phyloP scores from a whole-genome alignment of 345 rosid species.

The Rhizophora mangle region DNA sequence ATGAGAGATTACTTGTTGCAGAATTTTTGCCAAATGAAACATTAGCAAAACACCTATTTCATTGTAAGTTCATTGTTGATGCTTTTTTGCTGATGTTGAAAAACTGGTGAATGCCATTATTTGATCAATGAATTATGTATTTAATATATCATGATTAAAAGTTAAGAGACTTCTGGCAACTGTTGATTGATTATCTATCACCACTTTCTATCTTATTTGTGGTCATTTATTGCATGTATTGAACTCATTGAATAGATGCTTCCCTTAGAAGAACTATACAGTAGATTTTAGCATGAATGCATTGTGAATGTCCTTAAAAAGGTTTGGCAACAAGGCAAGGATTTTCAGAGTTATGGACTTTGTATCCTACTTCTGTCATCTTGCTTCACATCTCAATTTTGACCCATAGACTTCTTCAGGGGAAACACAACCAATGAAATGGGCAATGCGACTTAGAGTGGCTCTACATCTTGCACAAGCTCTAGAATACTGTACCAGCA shows the following conservation, averaged over 20 bases:
- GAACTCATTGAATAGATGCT: not conserved
- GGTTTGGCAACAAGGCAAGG: not conserved
- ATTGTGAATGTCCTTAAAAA: not conserved
- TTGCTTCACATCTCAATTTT: constrained; percentile 6
- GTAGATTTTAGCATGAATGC: not conserved
- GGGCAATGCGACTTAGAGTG: constrained; percentile 96
- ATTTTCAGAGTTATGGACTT: not conserved
- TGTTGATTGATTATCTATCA: too few relatives aligned
- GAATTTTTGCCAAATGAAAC: constrained; percentile 51
- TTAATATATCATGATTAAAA: too few relatives aligned
- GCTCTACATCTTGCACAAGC: constrained; percentile 92
- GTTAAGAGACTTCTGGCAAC: too few relatives aligned
- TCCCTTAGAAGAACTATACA: not conserved
- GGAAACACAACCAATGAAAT: constrained; percentile 94
- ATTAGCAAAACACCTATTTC: constrained; percentile 47
- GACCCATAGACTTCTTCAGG: constrained; percentile 37
- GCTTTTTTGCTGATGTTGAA: not conserved
- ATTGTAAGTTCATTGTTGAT: constrained; percentile 32
- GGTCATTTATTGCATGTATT: not conserved
- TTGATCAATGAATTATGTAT: not conserved
- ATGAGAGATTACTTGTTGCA: constrained; percentile 44
- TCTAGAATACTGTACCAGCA: constrained; percentile 83
- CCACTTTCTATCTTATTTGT: too few relatives aligned
- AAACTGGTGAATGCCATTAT: not conserved
- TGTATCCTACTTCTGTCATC: not conserved